Evolutionary conservation across 805 yeast genomes (phyloP).

Genomic region (Kodamaea fukazawae): DNA sequence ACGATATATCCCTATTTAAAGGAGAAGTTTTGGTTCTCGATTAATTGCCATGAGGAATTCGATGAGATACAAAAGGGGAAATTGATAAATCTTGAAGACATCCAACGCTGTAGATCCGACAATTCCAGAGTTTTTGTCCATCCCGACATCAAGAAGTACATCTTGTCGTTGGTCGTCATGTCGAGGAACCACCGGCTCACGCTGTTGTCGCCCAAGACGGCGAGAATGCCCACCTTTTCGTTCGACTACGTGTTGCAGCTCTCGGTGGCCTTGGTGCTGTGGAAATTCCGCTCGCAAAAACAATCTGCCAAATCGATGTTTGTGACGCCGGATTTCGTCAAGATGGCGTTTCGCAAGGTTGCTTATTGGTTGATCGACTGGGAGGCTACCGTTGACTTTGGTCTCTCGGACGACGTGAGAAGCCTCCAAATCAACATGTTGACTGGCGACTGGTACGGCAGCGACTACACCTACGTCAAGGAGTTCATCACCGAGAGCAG

Average conservation of each 20-base stretch:
- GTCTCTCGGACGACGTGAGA: constrained; percentile 9
- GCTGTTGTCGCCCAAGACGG: constrained; percentile 35
- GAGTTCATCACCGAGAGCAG: constrained; percentile 23
- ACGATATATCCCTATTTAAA: constrained; percentile 12
- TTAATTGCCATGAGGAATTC: constrained; percentile 11
- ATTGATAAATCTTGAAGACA: background rate
- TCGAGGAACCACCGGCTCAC: constrained; percentile 38
- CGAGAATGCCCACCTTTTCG: constrained; percentile 33
- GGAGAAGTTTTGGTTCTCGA: constrained; percentile 16
- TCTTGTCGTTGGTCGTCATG: constrained; percentile 35
- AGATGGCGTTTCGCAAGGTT: constrained; percentile 36
- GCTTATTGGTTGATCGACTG: constrained; percentile 46
- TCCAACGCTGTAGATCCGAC: background rate
- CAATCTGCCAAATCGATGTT: constrained; percentile 15
- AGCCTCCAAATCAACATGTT: constrained; percentile 31
- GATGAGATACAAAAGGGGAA: constrained; percentile 7
- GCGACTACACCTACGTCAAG: constrained; percentile 35
- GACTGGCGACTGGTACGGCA: constrained; percentile 45
- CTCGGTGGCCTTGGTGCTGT: constrained; percentile 26
- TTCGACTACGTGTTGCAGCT: constrained; percentile 29
- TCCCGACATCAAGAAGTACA: constrained; percentile 36
- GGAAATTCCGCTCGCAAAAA: constrained; percentile 10
- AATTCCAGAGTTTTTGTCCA: constrained; percentile 22
- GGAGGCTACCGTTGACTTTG: constrained; percentile 27
- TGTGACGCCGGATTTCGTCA: constrained; percentile 38